A percentile compares a stretch with the other conserved stretches of the same genome.
phyloP scores from a whole-genome alignment of 202 grass and related monocot genomes.

The Alloteropsis angusta region DNA sequence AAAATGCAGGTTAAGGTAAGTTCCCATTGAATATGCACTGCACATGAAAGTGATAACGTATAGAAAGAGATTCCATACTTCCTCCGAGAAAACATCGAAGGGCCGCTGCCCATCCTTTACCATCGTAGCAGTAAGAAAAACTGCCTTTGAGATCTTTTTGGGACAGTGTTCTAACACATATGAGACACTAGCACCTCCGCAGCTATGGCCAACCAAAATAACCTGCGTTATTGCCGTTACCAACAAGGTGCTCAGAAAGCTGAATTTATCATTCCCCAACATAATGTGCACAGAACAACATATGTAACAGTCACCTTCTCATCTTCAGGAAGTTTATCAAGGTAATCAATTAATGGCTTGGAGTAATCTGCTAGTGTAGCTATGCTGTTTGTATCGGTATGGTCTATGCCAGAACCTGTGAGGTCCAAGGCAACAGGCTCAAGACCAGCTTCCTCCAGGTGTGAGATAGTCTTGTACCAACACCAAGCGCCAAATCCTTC shows the following conservation, averaged over 20 bases:
- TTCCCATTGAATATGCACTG: neutral
- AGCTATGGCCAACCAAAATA: conserved; percentile 90
- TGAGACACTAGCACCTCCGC: conserved; percentile 82
- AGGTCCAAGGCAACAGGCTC: conserved; percentile 81
- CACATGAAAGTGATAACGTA: neutral
- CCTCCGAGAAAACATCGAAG: conserved; percentile 72
- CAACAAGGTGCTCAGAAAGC: neutral
- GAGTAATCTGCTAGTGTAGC: conserved; percentile 78
- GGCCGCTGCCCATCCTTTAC: conserved; percentile 86
- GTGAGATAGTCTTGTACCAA: conserved; percentile 95
- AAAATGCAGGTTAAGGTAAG: conserved; percentile 20
- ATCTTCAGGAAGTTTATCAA: conserved; percentile 51
- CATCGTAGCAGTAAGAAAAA: conserved; percentile 91
- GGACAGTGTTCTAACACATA: conserved; percentile 62
- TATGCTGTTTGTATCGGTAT: conserved; percentile 71
- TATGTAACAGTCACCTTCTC: conserved; percentile 52
- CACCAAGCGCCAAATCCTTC: conserved; percentile 99
- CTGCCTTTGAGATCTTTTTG: conserved; percentile 75
- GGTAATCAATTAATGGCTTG: conserved; percentile 81
- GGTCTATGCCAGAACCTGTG: conserved; percentile 81
- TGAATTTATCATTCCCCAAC: neutral
- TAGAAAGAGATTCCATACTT: conserved; percentile 35
- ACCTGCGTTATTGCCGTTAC: conserved; percentile 30
- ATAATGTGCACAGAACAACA: neutral
- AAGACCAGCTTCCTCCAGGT: conserved; percentile 88